Conservation (phyloP, 2,329 filamentous ascomycete genomes). For the Davidsoniella neocaledoniae region DNA sequence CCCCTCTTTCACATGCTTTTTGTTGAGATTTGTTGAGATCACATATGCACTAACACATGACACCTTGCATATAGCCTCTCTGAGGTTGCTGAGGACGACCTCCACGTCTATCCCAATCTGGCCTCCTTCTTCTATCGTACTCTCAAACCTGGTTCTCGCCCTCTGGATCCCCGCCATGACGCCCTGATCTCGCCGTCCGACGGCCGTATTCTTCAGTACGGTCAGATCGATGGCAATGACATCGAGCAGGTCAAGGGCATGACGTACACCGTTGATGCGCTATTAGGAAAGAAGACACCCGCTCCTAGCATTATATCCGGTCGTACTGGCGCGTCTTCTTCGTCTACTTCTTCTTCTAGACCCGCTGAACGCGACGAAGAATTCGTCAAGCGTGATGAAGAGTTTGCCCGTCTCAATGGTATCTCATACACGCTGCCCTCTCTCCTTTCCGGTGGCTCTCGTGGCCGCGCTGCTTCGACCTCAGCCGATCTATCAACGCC, state of each 20-base stretch:
- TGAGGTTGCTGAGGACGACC: constrained; percentile 75
- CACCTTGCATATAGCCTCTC: constrained; percentile 40
- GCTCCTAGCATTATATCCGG: constrained; percentile 33
- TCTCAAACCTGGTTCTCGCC: constrained; percentile 73
- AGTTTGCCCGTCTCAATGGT: constrained; percentile 87
- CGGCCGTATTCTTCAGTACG: constrained; percentile 80
- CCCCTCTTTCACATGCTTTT: constrained; percentile 7
- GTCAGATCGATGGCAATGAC: constrained; percentile 78
- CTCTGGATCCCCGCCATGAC: constrained; percentile 64
- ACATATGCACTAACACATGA: neutral
- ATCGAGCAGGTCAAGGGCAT: constrained; percentile 98
- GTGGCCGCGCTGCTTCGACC: constrained; percentile 17
- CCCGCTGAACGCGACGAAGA: constrained; percentile 37
- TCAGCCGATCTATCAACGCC: constrained; percentile 55
- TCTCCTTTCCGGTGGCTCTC: constrained; percentile 61
- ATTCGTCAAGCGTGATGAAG: constrained; percentile 63
- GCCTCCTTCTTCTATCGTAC: constrained; percentile 95
- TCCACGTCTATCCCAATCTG: constrained; percentile 81
- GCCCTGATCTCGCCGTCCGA: constrained; percentile 79
- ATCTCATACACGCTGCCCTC: constrained; percentile 88
- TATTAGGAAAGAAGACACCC: constrained; percentile 55
- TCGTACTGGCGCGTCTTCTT: constrained; percentile 11
- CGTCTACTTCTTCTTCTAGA: constrained; percentile 12
- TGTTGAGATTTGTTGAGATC: constrained; percentile 9
- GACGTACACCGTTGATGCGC: constrained; percentile 88